These are phyloP conservation scores for Sclerotinia nivalis DNA, from an alignment of 2,329 filamentous ascomycete genomes.

Conservation along the genomic window DNA sequence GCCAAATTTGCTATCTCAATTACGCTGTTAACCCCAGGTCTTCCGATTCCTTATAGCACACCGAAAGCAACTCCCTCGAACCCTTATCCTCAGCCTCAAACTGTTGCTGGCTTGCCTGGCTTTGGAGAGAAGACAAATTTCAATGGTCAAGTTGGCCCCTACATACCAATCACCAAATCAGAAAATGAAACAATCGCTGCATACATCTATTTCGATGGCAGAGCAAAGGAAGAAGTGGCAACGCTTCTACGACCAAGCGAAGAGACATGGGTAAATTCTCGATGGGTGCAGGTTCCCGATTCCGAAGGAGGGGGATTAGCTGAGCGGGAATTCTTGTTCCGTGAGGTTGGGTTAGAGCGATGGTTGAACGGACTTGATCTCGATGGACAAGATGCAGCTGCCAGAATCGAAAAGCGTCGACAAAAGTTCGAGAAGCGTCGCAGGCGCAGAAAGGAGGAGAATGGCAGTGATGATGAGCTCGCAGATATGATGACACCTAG, in stretches of 20 bases:
- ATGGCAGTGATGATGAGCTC: slow-evolving; percentile 51
- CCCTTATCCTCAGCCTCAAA: slow-evolving; percentile 77
- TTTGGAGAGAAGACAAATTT: slow-evolving; percentile 54
- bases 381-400: slow-evolving; percentile 87
- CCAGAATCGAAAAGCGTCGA: slow-evolving; percentile 84
- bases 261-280: slow-evolving; percentile 98
- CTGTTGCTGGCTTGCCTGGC: slow-evolving; percentile 71
- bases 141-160: slow-evolving; percentile 68
- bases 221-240: slow-evolving; percentile 93
- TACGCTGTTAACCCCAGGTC: slow-evolving; percentile 83
- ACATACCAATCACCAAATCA: slow-evolving; percentile 88
- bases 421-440: slow-evolving; percentile 74
- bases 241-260: slow-evolving; percentile 89
- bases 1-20: slow-evolving; percentile 98
- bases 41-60: slow-evolving; percentile 89
- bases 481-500: slow-evolving; percentile 41
- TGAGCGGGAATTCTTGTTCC: slow-evolving; percentile 94
- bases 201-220: slow-evolving; percentile 98
- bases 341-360: slow-evolving; percentile 90
- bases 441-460: slow-evolving; percentile 58
- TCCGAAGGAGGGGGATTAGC: slow-evolving; percentile 91
- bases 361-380: slow-evolving; percentile 97
- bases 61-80: slow-evolving; percentile 76
- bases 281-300: slow-evolving; percentile 93
- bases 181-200: slow-evolving; percentile 97